phyloP scores from a whole-genome alignment of 148 eudicot species.

The Heliosperma pusillum region DNA sequence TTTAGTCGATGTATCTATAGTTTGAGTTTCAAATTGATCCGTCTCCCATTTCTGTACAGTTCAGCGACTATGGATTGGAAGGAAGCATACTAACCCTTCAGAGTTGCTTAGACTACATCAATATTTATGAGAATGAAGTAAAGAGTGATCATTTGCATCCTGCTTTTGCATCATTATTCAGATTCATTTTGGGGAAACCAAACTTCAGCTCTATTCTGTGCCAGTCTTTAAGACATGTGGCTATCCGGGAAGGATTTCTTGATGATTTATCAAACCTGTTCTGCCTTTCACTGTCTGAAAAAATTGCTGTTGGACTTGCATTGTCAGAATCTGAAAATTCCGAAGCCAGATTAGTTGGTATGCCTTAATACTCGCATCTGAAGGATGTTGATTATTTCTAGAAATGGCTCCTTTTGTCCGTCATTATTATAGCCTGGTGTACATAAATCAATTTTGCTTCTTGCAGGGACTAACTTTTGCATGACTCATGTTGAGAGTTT shows the following conservation, averaged over 20 bases:
- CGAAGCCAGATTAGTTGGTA: conserved; percentile 65
- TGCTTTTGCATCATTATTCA: conserved; percentile 55
- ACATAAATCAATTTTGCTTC: conserved; percentile 9
- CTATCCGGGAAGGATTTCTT: conserved; percentile 64
- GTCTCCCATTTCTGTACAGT: conserved; percentile 34
- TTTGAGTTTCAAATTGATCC: conserved; percentile 4
- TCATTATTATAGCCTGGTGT: background rate
- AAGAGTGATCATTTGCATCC: conserved; percentile 53
- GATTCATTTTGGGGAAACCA: conserved; percentile 57
- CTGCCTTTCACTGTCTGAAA: conserved; percentile 59
- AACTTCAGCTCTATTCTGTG: conserved; percentile 71
- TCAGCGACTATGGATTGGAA: conserved; percentile 49
- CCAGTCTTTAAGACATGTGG: conserved; percentile 47
- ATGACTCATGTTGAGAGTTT: conserved; percentile 64
- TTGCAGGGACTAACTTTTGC: conserved; percentile 81
- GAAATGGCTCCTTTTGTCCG: background rate
- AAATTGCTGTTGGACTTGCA: conserved; percentile 83
- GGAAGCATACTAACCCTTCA: conserved; percentile 66
- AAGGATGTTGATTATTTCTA: background rate
- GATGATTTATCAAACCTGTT: conserved; percentile 60
- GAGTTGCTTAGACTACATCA: conserved; percentile 61
- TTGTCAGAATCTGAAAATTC: conserved; percentile 65
- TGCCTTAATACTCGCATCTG: conserved; percentile 14
- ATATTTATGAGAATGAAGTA: conserved; percentile 47
- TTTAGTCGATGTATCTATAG: background rate